Evolutionary conservation across 164 flowering plant genomes (phyloP), one percentile per base, ranked within the genome.

Genomic region (Magnolia kwangsiensis): DNA sequence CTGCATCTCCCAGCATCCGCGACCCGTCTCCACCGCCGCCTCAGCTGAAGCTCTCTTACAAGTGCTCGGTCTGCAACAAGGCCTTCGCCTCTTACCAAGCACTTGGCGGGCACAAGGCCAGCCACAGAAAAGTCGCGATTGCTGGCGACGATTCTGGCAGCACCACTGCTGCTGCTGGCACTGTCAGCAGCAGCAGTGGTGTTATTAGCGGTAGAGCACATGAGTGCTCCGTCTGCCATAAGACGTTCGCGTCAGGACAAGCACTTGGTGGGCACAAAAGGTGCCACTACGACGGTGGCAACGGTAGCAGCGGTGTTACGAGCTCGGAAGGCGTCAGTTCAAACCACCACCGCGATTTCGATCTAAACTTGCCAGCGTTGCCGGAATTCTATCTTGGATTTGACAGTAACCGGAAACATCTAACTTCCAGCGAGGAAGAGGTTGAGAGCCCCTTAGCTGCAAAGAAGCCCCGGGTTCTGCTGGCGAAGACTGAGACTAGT

Each of bases 71-170:
- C 31, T 94, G 98, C 79, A 61, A 80, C 83, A 92, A 88, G 75
- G 81, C 89, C 11, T 94, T 94, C 76, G 70, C 87, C 8, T 89
- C 97, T 3, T 90, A 92, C 80, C 98, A 94, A 75, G 98, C 98
- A 0, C 85, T 94, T 0, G 98, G 98, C 3, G 98, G 98, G 7
- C 98, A 93, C 83, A 93, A 89, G 73, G 95, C 98, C 51, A 93
- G 98, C 73, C 98, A 93, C 87, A 87, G 95, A 29, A 91, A 89
- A 45, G 81, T 68, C n/a, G 49, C 81, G 27, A 31, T 80, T 23
- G 51, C 74, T 8, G 77, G 68, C 13, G 74, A 80, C 3, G 49
- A 27, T 27, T 27, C 50, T 7, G 50, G 83, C 7, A 18, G 76
- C 11, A 1, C 77, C 7, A 18, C 75, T 21, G 45, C 83, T 51